Conservation (phyloP, 805 yeast species). For the Metschnikowia baotianmanensis region DNA sequence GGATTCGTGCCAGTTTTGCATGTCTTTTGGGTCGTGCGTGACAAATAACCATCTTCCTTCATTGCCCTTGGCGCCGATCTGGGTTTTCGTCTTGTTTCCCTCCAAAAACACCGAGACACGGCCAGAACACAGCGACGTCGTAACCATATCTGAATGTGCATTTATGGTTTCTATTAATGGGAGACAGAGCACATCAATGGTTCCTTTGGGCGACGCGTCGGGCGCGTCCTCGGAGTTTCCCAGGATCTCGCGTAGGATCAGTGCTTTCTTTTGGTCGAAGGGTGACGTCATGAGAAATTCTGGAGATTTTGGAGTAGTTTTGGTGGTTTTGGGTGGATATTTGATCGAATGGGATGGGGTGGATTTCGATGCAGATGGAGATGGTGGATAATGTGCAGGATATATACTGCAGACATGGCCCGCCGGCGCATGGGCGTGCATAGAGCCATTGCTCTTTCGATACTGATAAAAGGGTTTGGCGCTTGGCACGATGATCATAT, state of each 20-base stretch:
- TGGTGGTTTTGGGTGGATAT: too few relatives aligned
- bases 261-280: constrained; percentile 64
- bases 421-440: too few relatives aligned
- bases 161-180: constrained; percentile 74
- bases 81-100: constrained; percentile 51
- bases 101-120: constrained; percentile 80
- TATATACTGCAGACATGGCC: too few relatives aligned
- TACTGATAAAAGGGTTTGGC: too few relatives aligned
- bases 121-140: constrained; percentile 89
- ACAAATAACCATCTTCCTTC: constrained; percentile 85
- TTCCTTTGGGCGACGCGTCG: constrained; percentile 85
- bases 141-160: constrained; percentile 62
- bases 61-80: constrained; percentile 79
- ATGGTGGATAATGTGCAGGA: too few relatives aligned
- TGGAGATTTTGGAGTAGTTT: too few relatives aligned
- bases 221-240: constrained; percentile 42
- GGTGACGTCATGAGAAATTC: constrained; percentile 50
- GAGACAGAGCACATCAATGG: constrained; percentile 69
- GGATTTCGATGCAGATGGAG: too few relatives aligned
- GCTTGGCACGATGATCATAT: too few relatives aligned
- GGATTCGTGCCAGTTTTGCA: constrained; percentile 48
- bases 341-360: too few relatives aligned
- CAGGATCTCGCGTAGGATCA: constrained; percentile 52
- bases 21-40: constrained; percentile 56
- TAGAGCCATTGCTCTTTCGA: too few relatives aligned